Conservation (phyloP, 176 grass and related monocot species). For the Zoysia pacifica region DNA sequence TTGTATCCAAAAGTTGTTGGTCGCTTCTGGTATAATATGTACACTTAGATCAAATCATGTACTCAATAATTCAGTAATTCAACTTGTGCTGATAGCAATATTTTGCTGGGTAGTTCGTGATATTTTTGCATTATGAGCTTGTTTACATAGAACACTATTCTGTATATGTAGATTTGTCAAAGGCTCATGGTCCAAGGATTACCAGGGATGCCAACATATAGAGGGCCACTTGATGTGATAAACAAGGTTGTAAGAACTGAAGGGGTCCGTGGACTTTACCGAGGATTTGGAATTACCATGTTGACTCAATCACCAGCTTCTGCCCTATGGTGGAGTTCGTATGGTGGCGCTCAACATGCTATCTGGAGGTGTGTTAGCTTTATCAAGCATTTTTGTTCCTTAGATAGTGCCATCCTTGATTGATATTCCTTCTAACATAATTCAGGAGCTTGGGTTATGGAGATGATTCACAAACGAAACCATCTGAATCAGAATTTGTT, state of each 20-base stretch:
- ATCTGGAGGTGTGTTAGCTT: conserved; percentile 75
- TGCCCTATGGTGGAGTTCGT: conserved; percentile 97
- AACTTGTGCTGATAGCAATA: neutral
- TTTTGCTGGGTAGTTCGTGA: neutral
- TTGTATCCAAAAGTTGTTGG: neutral
- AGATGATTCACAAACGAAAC: conserved; percentile 63
- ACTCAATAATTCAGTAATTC: neutral
- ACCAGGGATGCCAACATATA: conserved; percentile 69
- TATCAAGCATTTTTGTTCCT: conserved; percentile 22
- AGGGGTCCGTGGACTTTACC: conserved; percentile 81
- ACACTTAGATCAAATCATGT: neutral
- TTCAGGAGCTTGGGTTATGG: conserved; percentile 87
- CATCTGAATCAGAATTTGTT: conserved; percentile 76
- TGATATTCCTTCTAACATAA: conserved; percentile 28
- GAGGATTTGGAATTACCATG: conserved; percentile 91
- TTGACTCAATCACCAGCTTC: conserved; percentile 86
- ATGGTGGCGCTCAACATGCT: conserved; percentile 85
- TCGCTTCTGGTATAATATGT: neutral
- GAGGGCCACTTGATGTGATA: conserved; percentile 79
- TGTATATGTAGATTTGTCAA: conserved; percentile 69
- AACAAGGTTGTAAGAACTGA: conserved; percentile 68
- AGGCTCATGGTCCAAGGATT: conserved; percentile 97
- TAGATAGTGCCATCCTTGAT: conserved; percentile 2
- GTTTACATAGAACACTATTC: conserved; percentile 23
- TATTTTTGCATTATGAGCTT: conserved; percentile 15